A percentile compares a stretch with the other conserved stretches of the same genome.
These are phyloP conservation scores for Monoraphidium neglectum DNA, from an alignment of 139 green algal genomes.

Conservation along the genomic window DNA sequence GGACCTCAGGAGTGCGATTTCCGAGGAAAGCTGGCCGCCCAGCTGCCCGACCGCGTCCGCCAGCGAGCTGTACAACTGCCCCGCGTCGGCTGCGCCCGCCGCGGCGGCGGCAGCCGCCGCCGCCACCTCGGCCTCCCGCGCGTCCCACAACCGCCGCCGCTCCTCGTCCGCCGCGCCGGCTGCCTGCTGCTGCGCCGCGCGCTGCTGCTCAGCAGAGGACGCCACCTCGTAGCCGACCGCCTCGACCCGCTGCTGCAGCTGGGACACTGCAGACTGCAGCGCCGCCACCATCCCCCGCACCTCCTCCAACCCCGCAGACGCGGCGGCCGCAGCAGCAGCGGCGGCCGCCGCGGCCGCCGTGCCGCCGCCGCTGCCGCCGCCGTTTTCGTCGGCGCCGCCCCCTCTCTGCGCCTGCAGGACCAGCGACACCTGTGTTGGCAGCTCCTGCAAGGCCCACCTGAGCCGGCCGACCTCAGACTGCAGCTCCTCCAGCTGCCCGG, in stretches of 20 bases:
- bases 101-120: conserved; percentile 7
- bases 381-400: background rate
- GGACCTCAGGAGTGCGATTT: background rate
- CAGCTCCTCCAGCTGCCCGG: no score
- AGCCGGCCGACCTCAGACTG: no score
- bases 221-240: background rate
- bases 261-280: background rate
- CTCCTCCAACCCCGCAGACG: conserved; percentile 8
- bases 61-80: background rate
- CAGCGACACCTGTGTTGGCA: conserved; percentile 6
- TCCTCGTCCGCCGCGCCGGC: background rate
- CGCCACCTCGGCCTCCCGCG: conserved; percentile 3
- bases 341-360: background rate
- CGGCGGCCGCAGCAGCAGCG: background rate
- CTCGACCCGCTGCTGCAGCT: conserved; percentile 5
- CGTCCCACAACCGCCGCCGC: conserved; percentile 4
- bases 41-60: background rate
- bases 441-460: no score
- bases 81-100: background rate
- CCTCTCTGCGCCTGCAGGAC: background rate
- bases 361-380: background rate
- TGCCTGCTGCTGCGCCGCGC: background rate
- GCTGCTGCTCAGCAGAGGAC: background rate
- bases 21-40: background rate
- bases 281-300: background rate